A percentile compares a stretch with the other conserved stretches of the same genome.
Evolutionary conservation across 2,329 filamentous ascomycete genomes (phyloP).

Genomic region (Trichoderma koningii): DNA sequence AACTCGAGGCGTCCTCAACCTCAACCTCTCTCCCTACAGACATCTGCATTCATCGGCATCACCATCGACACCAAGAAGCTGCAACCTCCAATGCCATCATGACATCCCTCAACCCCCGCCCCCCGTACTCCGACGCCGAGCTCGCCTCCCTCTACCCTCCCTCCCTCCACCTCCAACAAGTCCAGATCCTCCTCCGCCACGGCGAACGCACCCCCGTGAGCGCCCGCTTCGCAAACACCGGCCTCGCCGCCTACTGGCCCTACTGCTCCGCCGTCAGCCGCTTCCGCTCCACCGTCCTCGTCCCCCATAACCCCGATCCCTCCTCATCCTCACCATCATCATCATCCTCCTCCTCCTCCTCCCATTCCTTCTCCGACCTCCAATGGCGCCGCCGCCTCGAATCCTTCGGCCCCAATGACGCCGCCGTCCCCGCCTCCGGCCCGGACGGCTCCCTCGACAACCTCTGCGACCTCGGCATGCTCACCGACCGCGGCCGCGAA

Average conservation of each 20-base stretch:
- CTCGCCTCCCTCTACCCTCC: conserved; percentile 78
- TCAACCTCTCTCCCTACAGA: too few relatives aligned
- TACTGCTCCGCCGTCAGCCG: conserved; percentile 80
- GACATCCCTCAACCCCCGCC: conserved; percentile 74
- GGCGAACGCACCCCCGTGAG: conserved; percentile 83
- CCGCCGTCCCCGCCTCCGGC: conserved; percentile 69
- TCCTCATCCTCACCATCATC: too few relatives aligned
- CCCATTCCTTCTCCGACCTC: conserved; percentile 46
- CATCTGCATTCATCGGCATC: neutral
- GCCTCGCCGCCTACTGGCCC: conserved; percentile 74
- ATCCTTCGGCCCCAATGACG: conserved; percentile 71
- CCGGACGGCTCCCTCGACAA: conserved; percentile 71
- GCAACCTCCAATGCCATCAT: conserved; percentile 50
- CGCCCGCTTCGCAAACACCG: conserved; percentile 81
- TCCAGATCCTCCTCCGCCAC: conserved; percentile 83
- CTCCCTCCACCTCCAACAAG: conserved; percentile 78
- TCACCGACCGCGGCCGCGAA: conserved; percentile 73
- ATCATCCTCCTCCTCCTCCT: conserved; percentile 30
- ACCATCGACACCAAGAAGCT: neutral
- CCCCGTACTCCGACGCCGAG: conserved; percentile 79
- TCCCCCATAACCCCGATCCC: conserved; percentile 37
- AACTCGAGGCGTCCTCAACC: too few relatives aligned
- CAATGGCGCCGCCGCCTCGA: conserved; percentile 76
- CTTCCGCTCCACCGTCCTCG: conserved; percentile 58
- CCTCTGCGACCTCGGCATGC: conserved; percentile 76